Base-by-base conservation (phyloP, 129 eudicot species). In the Rutidosis leptorrhynchoides region DNA sequence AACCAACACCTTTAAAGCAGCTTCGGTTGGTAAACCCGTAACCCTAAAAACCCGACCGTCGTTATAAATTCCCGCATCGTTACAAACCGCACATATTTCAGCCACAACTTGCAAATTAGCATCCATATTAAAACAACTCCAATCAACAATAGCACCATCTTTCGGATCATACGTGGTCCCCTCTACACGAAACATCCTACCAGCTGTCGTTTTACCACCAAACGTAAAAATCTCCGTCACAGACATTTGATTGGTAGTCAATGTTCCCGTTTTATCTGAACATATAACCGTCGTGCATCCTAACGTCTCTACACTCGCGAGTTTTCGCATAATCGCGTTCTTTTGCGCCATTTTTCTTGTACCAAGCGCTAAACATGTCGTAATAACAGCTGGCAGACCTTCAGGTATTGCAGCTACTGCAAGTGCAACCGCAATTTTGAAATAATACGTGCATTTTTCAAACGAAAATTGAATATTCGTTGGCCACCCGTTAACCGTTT, bases 341-440 rank as follows among this genome's bases (percentile, higher is more conserved):
- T 87, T 87, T 26, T 86, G 88, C 0, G 97, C 96, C 96, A 87
- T 83, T 74, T 87, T 90, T 66, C 86, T 76, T 23, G 96, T 87
- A 22, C 97, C 97, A 2, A 90, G 81, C 54, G 97, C 97, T 58
- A 90, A 76, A 29, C 90, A 87, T 46, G 95, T 87, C 4, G 90
- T 90, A 45, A 87, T 87, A 9, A 90, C 95, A 1, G 95, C 90
- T 4, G 95, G 93, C 37, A 90, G 86, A 52, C 95, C 95, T 74
- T 90, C 97, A 11, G 97, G 95, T 30, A 90, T 90, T 17, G 95
- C 97, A 56, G 95, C 93, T 17, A 90, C 92, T 28, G 97, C 97
- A 68, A 87, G 88, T 33, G 95, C 89, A 51, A 87, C 95, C 6
- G 97, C 95, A 25, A 83, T 90, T 80, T 90, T 84, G 54, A 90